phyloP scores from a whole-genome alignment of 129 eudicot genomes.

The Artemisia argyi region DNA sequence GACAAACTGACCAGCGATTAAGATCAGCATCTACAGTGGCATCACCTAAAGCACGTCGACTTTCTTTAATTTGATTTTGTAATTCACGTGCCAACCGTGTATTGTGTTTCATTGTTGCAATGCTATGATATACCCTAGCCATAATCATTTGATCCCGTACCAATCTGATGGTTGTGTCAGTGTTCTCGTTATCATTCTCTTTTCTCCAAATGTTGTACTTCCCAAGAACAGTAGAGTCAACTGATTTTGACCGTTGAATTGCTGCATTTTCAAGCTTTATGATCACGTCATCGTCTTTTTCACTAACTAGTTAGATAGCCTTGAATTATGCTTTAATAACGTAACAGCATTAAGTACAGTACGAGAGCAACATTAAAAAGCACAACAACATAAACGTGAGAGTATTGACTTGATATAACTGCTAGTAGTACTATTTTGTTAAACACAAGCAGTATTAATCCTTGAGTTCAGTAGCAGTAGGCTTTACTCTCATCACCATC shows the following conservation, averaged over 20 bases:
- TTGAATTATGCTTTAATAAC: too few relatives aligned
- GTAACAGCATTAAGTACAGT: too few relatives aligned
- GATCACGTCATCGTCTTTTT: conserved; percentile 77
- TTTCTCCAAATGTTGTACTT: conserved; percentile 95
- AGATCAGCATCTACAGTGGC: conserved; percentile 79
- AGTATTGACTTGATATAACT: too few relatives aligned
- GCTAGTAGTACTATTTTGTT: too few relatives aligned
- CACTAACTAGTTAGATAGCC: too few relatives aligned
- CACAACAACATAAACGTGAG: not conserved
- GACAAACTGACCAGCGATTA: conserved; percentile 53
- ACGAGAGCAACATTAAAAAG: too few relatives aligned
- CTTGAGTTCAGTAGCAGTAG: too few relatives aligned
- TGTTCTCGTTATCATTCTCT: conserved; percentile 77
- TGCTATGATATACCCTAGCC: conserved; percentile 87
- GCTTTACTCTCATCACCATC: too few relatives aligned
- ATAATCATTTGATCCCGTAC: conserved; percentile 94
- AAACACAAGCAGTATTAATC: too few relatives aligned
- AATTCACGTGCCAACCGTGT: conserved; percentile 67
- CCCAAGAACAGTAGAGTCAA: conserved; percentile 92
- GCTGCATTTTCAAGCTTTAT: conserved; percentile 96
- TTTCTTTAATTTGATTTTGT: conserved; percentile 75
- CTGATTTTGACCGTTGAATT: conserved; percentile 88
- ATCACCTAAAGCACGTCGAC: conserved; percentile 85
- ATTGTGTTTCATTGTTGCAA: conserved; percentile 79
- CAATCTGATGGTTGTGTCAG: conserved; percentile 75